Conservation (phyloP, 1,284 basidiomycete species). For the Irpex sp. region DNA sequence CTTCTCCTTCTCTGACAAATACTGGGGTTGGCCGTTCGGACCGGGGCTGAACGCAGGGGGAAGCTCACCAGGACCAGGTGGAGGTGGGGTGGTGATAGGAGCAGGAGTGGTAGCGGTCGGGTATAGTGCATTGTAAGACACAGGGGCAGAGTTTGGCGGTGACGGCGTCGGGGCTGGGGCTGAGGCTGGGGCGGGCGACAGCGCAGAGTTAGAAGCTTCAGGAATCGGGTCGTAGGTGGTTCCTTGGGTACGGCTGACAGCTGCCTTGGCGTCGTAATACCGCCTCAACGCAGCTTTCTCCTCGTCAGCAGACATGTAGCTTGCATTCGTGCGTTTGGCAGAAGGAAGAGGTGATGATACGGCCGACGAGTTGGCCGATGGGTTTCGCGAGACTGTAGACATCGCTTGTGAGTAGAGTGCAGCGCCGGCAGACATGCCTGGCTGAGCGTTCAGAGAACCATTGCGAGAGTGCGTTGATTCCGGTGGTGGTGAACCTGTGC, state of each 20-base stretch:
- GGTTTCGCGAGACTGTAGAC: slow-evolving; percentile 29
- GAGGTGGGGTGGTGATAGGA: slow-evolving; percentile 13
- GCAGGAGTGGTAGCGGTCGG: slow-evolving; percentile 25
- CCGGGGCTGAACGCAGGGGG: slow-evolving; percentile 21
- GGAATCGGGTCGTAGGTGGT: slow-evolving; percentile 25
- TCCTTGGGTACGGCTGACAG: slow-evolving; percentile 52
- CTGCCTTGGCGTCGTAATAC: slow-evolving; percentile 65
- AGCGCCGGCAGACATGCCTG: slow-evolving; percentile 33
- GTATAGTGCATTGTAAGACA: slow-evolving; percentile 55
- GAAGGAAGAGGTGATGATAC: neutral
- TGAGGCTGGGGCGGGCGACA: neutral
- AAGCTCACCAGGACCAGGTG: slow-evolving; percentile 17
- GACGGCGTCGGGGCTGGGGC: neutral
- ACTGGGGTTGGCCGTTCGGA: slow-evolving; percentile 16
- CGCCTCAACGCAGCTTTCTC: slow-evolving; percentile 62
- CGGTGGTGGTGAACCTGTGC: slow-evolving; percentile 8
- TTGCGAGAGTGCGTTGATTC: slow-evolving; percentile 6
- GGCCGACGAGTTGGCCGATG: slow-evolving; percentile 8
- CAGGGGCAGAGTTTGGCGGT: slow-evolving; percentile 19
- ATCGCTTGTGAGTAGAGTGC: slow-evolving; percentile 42
- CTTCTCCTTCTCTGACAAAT: slow-evolving; percentile 22
- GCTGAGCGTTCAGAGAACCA: neutral
- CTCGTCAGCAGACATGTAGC: slow-evolving; percentile 37
- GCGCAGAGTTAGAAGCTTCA: slow-evolving; percentile 4
- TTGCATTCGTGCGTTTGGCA: slow-evolving; percentile 2